Base-by-base conservation (phyloP, 495 filamentous ascomycete species). In the Aspergillus egyptiacus region DNA sequence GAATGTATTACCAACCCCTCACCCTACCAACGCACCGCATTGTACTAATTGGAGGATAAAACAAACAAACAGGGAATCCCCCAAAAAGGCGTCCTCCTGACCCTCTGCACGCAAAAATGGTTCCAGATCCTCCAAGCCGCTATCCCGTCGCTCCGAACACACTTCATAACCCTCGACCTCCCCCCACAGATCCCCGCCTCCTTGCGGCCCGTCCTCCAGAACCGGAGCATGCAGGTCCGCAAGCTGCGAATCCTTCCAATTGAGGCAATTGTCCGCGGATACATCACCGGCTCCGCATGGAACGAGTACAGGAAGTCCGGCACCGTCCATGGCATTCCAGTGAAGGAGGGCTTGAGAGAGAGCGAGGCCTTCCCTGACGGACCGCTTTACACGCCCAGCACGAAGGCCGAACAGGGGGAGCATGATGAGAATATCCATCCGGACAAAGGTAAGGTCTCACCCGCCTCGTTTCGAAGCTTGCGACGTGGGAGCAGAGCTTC, bases 261-360 rank as follows among this genome's bases (percentile, higher is more conserved):
- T 50, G 93, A 97, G 69, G 87, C 85, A 14, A 88, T 90, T 48
- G 90, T 96, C 2, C 83, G 91, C 23, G 91, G 93, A 46, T 96
- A 96, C 67, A 84, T 98, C 65, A 95, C 91, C 5, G 93, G 93
- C 10, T 87, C 84, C 46, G 90, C 89, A 3, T 98, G 93, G 93
- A 75, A 71, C 24, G 90, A 95, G 66, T 87, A 87, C 62, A 67
- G 81, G 58, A 75, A 77, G 43, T 70, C 69, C 24, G 86, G 86
- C 33, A 95, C 91, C 1, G 84, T 97, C 18, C 85, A 95, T 62
- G 87, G 86, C 5, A 83, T 89, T 35, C 66, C 73, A 17, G 70
- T 93, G 34, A 71, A 81, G 5, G 68, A 73, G 8, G 87, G 86
- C 0, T 65, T 96, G 49, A 60, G 74, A 55, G 85, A 90, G 66